Evolutionary conservation across 164 flowering plant genomes (phyloP), one percentile per base, ranked within the genome.

Genomic region (Sedum album): DNA sequence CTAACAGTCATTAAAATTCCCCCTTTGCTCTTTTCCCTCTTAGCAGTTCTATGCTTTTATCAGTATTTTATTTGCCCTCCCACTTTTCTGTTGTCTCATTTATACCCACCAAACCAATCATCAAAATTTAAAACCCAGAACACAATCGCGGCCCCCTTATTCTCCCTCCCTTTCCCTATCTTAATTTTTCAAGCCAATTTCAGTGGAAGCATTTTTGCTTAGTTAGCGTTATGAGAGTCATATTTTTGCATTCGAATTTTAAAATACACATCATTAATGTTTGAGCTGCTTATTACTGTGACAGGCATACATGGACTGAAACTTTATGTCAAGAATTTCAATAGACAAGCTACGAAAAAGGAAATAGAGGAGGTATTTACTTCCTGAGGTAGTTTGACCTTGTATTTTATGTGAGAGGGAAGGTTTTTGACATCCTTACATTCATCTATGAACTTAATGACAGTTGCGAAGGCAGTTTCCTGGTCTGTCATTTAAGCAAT

Each of bases 281-380:
- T 46, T 67, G 69, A 38, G 31, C 31, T 28, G 36, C 36, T 67
- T 49, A 41, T 15, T 13, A 41, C 3, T 68, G 15, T 35, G 20
- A 44, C 69, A 79, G 84, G 75, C 48, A 48, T 33, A 65, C 63
- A 35, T 42, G 69, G 36, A 13, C 71, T 70, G 23, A 87, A 83
- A 71, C 30, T 87, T 49, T 87, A 77, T 79, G 85, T 87, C 57
- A 72, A 79, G 49, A 10, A 75, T 74, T 31, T 87, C 60, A 77
- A 75, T 77, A 87, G 68, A 72, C 81, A 81, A 68, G 80, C 87
- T 69, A 55, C 78, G 39, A 75, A 44, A 65, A 66, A 68, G 73
- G 88, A 86, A 62, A 74, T 86, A 74, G 83, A 76, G 69, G 86
- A 86, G 39, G 88, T 86, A 83, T 70, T 74, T 2, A 66, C 60